Evolutionary conservation across 2,329 filamentous ascomycete species (phyloP).

Genomic region (Cyclaneusma minus): DNA sequence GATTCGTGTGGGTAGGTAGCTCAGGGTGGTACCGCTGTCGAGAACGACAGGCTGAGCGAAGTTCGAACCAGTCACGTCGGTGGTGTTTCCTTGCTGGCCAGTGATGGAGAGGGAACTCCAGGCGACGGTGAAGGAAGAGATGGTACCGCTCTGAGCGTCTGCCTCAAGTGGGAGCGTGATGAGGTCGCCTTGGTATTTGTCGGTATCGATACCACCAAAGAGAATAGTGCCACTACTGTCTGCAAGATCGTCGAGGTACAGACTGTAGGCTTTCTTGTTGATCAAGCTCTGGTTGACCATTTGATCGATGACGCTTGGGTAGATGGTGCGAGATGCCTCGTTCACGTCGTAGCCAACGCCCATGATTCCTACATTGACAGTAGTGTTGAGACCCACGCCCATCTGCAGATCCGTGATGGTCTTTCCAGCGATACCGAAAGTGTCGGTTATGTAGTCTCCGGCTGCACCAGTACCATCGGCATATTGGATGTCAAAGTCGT

Average conservation of each 20-base stretch:
- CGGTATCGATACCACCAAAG: slow-evolving; percentile 68
- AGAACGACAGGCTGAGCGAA: slow-evolving; percentile 39
- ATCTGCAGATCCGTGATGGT: slow-evolving; percentile 22
- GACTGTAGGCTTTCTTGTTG: slow-evolving; percentile 47
- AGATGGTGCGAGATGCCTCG: slow-evolving; percentile 18
- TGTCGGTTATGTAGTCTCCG: slow-evolving; percentile 23
- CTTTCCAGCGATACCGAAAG: slow-evolving; percentile 17
- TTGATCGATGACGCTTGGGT: slow-evolving; percentile 47
- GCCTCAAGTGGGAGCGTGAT: slow-evolving; percentile 38
- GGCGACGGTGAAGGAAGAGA: slow-evolving; percentile 24
- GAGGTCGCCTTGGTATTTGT: slow-evolving; percentile 53
- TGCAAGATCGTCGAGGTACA: slow-evolving; percentile 43
- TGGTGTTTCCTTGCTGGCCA: slow-evolving; percentile 29
- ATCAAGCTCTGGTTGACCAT: slow-evolving; percentile 48
- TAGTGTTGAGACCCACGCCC: slow-evolving; percentile 17
- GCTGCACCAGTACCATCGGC: slow-evolving; percentile 20
- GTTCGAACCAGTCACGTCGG: slow-evolving; percentile 16
- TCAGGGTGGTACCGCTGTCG: slow-evolving; percentile 62
- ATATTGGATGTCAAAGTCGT: slow-evolving; percentile 27
- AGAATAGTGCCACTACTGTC: slow-evolving; percentile 55
- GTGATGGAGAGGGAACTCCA: slow-evolving; percentile 24
- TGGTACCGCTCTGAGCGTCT: slow-evolving; percentile 27
- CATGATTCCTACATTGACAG: slow-evolving; percentile 18
- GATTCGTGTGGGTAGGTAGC: slow-evolving; percentile 50
- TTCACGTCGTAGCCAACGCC: slow-evolving; percentile 22